phyloP scores from a whole-genome alignment of 2,329 filamentous ascomycete genomes.

The Aspergillus sergii region DNA sequence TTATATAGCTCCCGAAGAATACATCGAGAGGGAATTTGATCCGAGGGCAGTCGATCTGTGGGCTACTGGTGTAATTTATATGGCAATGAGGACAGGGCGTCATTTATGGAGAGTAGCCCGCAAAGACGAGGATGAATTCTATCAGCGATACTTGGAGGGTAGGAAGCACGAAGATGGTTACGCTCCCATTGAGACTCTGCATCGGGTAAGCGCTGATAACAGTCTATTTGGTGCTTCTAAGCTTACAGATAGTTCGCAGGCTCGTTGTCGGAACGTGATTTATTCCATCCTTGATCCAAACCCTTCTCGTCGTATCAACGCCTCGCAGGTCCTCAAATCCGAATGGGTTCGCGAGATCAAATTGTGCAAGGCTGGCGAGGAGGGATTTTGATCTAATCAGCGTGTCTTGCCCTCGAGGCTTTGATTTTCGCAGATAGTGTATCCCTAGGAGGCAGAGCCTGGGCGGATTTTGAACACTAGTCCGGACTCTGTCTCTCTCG shows the following conservation, averaged over 20 bases:
- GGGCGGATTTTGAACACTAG: slow-evolving; percentile 15
- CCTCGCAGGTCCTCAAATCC: slow-evolving; percentile 94
- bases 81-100: slow-evolving; percentile 97
- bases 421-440: slow-evolving; percentile 10
- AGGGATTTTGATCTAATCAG: slow-evolving; percentile 68
- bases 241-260: slow-evolving; percentile 55
- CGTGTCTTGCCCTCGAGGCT: slow-evolving; percentile 10
- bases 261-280: slow-evolving; percentile 96
- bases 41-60: slow-evolving; percentile 97
- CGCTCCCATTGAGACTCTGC: slow-evolving; percentile 90
- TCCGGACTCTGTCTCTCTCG: slow-evolving; percentile 17
- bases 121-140: slow-evolving; percentile 97
- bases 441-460: slow-evolving; percentile 14
- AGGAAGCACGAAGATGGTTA: slow-evolving; percentile 94
- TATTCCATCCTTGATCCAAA: slow-evolving; percentile 98
- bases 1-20: slow-evolving; percentile 97
- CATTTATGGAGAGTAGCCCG: slow-evolving; percentile 97
- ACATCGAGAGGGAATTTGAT: slow-evolving; percentile 92
- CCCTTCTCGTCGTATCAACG: slow-evolving; percentile 86
- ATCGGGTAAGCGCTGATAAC: slow-evolving; percentile 69
- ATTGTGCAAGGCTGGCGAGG: slow-evolving; percentile 93
- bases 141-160: slow-evolving; percentile 89
- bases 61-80: slow-evolving; percentile 98
- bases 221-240: slow-evolving; percentile 5
- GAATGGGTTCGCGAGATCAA: slow-evolving; percentile 99